A percentile compares a stretch with the other conserved stretches of the same genome.
Conservation (phyloP, 2,329 filamentous ascomycete genomes). For the Zalaria sp. region DNA sequence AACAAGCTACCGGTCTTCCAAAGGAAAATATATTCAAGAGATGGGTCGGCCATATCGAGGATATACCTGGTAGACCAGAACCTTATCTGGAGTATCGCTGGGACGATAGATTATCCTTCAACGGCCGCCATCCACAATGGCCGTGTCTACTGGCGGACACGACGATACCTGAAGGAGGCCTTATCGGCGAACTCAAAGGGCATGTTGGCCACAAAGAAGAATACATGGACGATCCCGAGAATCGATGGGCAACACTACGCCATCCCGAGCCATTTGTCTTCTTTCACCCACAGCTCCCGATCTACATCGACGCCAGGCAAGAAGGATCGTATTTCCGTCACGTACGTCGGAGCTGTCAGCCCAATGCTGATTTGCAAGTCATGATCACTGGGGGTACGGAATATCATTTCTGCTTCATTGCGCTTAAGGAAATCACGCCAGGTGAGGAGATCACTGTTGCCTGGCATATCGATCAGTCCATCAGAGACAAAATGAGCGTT, state of each 20-base stretch:
- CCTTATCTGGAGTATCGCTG: constrained; percentile 39
- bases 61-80: constrained; percentile 36
- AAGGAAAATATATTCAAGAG: constrained; percentile 57
- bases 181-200: constrained; percentile 59
- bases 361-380: constrained; percentile 80
- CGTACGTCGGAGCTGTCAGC: constrained; percentile 79
- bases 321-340: constrained; percentile 81
- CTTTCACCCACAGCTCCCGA: constrained; percentile 70
- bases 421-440: constrained; percentile 62
- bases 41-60: constrained; percentile 40
- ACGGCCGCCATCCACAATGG: constrained; percentile 53
- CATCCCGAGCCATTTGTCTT: constrained; percentile 41
- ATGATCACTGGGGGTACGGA: constrained; percentile 64
- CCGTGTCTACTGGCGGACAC: constrained; percentile 47
- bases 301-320: constrained; percentile 83
- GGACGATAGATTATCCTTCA: constrained; percentile 30
- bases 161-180: constrained; percentile 35
- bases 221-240: constrained; percentile 29
- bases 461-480: constrained; percentile 22
- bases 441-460: constrained; percentile 54
- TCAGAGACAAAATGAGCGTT: constrained; percentile 4
- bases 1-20: constrained; percentile 47
- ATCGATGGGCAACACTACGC: constrained; percentile 31
- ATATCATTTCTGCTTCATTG: constrained; percentile 88
- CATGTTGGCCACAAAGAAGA: constrained; percentile 32